Evolutionary conservation across 257 asterid genomes (phyloP).

Genomic region (Przewalskia tangutica): DNA sequence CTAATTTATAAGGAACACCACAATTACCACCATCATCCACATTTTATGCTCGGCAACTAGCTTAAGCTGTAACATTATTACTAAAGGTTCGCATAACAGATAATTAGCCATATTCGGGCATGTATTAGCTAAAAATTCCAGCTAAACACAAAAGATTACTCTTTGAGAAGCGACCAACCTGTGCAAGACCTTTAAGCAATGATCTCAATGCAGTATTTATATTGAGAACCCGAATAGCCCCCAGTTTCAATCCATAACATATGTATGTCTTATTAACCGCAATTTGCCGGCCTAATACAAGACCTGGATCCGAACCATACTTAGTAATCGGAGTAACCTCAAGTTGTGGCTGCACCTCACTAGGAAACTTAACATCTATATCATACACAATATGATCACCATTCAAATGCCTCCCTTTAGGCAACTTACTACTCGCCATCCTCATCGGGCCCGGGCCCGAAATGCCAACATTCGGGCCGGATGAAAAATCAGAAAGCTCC

Average conservation of each 20-base stretch:
- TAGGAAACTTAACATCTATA: slow-evolving; percentile 63
- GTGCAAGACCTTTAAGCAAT: slow-evolving; percentile 83
- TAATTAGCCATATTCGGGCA: neutral
- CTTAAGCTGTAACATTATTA: neutral
- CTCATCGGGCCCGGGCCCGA: slow-evolving; percentile 52
- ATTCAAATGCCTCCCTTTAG: slow-evolving; percentile 73
- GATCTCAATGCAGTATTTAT: slow-evolving; percentile 89
- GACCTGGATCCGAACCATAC: slow-evolving; percentile 85
- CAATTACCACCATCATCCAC: neutral
- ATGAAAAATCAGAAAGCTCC: slow-evolving; percentile 45
- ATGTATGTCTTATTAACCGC: slow-evolving; percentile 88
- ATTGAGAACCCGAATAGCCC: slow-evolving; percentile 77
- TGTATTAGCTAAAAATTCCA: neutral
- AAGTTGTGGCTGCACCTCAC: slow-evolving; percentile 93
- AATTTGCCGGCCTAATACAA: slow-evolving; percentile 82
- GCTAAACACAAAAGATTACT: no score
- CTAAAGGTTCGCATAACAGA: neutral
- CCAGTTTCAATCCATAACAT: slow-evolving; percentile 83
- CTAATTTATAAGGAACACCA: neutral
- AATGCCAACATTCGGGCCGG: slow-evolving; percentile 34
- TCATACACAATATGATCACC: slow-evolving; percentile 64
- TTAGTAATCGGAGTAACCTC: slow-evolving; percentile 98
- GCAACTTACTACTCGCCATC: slow-evolving; percentile 82
- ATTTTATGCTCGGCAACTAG: neutral
- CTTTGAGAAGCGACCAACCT: slow-evolving; percentile 78